These are phyloP conservation scores for Solanum ahanhuiri DNA, from an alignment of 257 asterid species.

Conservation along the genomic window DNA sequence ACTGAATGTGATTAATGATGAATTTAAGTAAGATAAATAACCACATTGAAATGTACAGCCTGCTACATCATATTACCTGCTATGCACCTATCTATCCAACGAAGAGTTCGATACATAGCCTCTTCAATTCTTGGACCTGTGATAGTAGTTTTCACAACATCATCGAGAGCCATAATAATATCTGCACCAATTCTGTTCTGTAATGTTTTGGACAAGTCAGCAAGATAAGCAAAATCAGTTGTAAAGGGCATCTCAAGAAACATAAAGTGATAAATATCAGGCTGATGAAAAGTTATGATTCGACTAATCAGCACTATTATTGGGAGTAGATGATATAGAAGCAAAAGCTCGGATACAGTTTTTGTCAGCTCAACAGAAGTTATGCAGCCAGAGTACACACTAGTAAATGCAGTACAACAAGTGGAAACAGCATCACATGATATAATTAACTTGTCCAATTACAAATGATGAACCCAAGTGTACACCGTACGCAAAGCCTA, in stretches of 20 bases:
- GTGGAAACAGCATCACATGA: background rate
- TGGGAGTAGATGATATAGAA: background rate
- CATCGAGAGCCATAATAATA: slow-evolving; percentile 99
- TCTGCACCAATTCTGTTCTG: slow-evolving; percentile 99
- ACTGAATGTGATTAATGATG: background rate
- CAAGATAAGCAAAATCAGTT: background rate
- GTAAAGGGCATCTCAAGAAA: background rate
- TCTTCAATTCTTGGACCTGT: slow-evolving; percentile 96
- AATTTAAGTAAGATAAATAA: background rate
- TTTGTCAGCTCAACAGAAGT: background rate
- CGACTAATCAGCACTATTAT: background rate
- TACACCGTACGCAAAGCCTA: background rate
- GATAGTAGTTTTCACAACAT: slow-evolving; percentile 91
- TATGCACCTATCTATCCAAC: slow-evolving; percentile 99
- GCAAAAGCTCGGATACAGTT: background rate
- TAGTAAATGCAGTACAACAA: background rate
- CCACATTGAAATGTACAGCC: background rate
- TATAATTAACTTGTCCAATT: background rate
- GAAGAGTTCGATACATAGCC: slow-evolving; percentile 97
- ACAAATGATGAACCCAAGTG: background rate
- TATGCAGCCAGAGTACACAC: background rate
- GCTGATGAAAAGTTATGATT: background rate
- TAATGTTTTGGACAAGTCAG: slow-evolving; percentile 17
- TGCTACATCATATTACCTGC: slow-evolving; percentile 40
- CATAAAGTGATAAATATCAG: background rate